Conservation (phyloP, 331 rosid genomes). For the Quercus tomentella region DNA sequence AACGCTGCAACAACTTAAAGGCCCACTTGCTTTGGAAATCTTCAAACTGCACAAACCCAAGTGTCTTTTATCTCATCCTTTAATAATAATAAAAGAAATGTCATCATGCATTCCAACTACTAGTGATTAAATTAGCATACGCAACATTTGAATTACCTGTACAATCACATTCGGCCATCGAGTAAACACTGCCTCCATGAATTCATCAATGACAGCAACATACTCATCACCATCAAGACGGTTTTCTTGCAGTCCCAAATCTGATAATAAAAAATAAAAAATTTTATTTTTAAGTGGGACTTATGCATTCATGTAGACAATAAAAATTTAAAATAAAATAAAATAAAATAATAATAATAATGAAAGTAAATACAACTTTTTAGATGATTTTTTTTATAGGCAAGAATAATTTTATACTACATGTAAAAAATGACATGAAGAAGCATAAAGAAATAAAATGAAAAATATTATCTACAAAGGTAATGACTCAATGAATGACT, state of each 20-base stretch:
- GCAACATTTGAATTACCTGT: slow-evolving; percentile 51
- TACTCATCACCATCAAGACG: slow-evolving; percentile 96
- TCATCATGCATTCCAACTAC: neutral
- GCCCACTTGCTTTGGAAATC: slow-evolving; percentile 99
- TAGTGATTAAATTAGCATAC: neutral
- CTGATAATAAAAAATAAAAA: slow-evolving; percentile 33
- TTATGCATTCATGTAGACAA: neutral
- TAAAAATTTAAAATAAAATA: neutral
- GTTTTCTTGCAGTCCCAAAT: slow-evolving; percentile 84
- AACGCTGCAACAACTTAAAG: slow-evolving; percentile 88
- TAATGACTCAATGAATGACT: too few species aligned
- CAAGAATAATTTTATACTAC: too few species aligned
- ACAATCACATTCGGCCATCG: slow-evolving; percentile 99
- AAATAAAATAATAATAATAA: neutral
- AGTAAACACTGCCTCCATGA: slow-evolving; percentile 97
- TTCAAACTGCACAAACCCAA: slow-evolving; percentile 66
- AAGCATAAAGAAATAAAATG: too few species aligned
- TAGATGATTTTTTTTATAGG: neutral
- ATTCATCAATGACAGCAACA: slow-evolving; percentile 86
- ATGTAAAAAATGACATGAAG: too few species aligned
- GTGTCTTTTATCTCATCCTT: neutral
- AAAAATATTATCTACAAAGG: too few species aligned
- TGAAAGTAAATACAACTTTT: neutral
- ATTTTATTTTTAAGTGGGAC: neutral
- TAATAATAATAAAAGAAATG: neutral